Conservation (phyloP, 176 grass and related monocot genomes). For the Raddia distichophylla region DNA sequence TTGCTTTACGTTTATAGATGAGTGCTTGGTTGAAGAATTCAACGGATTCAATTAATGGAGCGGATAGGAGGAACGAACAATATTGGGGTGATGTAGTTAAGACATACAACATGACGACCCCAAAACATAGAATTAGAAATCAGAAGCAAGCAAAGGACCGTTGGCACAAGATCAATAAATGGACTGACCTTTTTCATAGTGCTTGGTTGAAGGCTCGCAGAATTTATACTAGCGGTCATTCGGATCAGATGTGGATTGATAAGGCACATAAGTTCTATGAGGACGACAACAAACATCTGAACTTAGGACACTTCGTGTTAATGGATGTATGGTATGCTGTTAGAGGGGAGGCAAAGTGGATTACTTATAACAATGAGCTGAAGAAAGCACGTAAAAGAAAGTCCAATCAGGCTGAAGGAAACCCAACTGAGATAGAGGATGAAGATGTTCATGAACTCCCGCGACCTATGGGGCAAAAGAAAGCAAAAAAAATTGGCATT, state of each 20-base stretch:
- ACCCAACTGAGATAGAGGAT: too few species aligned
- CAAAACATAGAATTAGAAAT: too few species aligned
- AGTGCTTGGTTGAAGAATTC: too few species aligned
- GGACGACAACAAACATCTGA: not conserved
- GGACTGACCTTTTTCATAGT: too few species aligned
- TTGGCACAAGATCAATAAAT: too few species aligned
- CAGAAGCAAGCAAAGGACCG: too few species aligned
- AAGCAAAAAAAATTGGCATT: not conserved
- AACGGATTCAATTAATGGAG: not conserved
- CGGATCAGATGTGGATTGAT: too few species aligned
- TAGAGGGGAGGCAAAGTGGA: not conserved
- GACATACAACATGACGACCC: too few species aligned
- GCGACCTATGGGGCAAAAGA: not conserved
- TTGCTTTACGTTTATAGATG: too few species aligned
- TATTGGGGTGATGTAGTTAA: not conserved
- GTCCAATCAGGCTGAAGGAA: too few species aligned
- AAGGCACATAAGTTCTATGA: not conserved
- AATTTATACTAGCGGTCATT: too few species aligned
- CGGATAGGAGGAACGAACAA: not conserved
- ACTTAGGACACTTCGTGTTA: not conserved
- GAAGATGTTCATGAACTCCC: not conserved
- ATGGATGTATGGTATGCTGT: not conserved
- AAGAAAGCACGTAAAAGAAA: not conserved
- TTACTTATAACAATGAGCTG: not conserved
- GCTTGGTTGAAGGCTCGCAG: too few species aligned